Evolutionary conservation across 2,329 filamentous ascomycete species (phyloP), one percentile per base, ranked within the genome.

Genomic region (Pseudogymnoascus sp.): DNA sequence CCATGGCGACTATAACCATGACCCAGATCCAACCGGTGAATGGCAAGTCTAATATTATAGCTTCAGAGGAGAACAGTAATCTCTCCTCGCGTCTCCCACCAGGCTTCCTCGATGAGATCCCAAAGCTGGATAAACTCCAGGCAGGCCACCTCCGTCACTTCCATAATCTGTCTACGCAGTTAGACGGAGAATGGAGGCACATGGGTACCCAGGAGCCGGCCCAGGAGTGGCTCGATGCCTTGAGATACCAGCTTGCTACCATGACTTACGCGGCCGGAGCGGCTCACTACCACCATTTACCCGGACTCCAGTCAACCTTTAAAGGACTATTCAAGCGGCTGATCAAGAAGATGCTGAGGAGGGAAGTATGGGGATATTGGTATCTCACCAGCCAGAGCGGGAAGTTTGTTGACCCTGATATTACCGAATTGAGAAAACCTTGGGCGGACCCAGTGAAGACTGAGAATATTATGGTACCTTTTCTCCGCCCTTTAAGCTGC

Each of bases 331-430:
- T 77, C 13, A 67, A 69, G 2, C 66, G 68, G 15, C 62, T 75
- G 4, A 78, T 78, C 55, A 67, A 70, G 25, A 78, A 77, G 66
- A 77, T 78, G 75, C 65, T 78, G n/a, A 68, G 69, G 8, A 67
- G 71, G 5, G 73, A 75, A 12, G 76, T 78, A 1, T 78, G 76
- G 75, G 71, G 70, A 1, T 77, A 78, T 63, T 78, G 75, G 76
- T 78, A 74, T 64, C 65, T 70, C n/a, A 74, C 74, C 2, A 72
- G 69, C 27, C 72, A 73, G 25, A 69, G 70, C 1, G 75, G 75
- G 0, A 70, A 66, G 3, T 27, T 59, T 1, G 65, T 72, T 1
- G 73, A 78, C 62, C 76, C 75, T 1, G 70, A 73, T 60, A 60
- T 76, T 1, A 74, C 68, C 18, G 74, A 76, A 61, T 61, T 77